phyloP scores from a whole-genome alignment of 257 asterid species.

The Petunia secreta region DNA sequence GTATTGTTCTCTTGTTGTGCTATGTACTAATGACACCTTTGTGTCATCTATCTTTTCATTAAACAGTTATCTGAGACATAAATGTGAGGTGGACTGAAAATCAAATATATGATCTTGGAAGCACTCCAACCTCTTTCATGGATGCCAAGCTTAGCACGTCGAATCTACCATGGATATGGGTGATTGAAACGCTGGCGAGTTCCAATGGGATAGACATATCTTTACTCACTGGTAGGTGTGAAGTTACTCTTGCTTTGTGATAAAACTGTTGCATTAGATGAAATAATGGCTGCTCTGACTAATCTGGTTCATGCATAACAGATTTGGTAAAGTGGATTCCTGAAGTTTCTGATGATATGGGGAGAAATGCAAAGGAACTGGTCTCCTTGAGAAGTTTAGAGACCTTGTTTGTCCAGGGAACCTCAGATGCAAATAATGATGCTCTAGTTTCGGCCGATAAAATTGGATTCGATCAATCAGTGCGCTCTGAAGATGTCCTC shows the following conservation, averaged over 20 bases:
- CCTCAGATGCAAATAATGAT: constrained; percentile 26
- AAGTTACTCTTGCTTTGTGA: constrained; percentile 13
- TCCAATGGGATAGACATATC: constrained; percentile 20
- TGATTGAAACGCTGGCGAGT: constrained; percentile 24
- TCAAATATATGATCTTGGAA: constrained; percentile 36
- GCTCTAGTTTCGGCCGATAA: constrained; percentile 32
- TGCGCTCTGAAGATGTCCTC: constrained; percentile 51
- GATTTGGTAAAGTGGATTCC: constrained; percentile 53
- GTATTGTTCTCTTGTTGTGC: background rate
- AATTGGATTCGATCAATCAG: constrained; percentile 44
- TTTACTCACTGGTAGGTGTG: constrained; percentile 42
- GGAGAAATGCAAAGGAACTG: constrained; percentile 56
- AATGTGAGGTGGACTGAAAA: background rate
- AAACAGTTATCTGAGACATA: constrained; percentile 13
- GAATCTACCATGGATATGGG: constrained; percentile 55
- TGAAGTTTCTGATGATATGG: constrained; percentile 44
- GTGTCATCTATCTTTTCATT: background rate
- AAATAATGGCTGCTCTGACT: constrained; percentile 21
- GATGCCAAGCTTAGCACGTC: constrained; percentile 37
- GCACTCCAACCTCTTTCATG: constrained; percentile 43
- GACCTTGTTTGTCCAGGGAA: constrained; percentile 38
- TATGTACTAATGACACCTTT: background rate
- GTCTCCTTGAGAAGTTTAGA: constrained; percentile 57
- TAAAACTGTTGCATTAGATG: constrained; percentile 14
- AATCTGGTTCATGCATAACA: constrained; percentile 33